Evolutionary conservation across 106 monocot genomes (phyloP).

Genomic region (Apostasia shenzhenica): DNA sequence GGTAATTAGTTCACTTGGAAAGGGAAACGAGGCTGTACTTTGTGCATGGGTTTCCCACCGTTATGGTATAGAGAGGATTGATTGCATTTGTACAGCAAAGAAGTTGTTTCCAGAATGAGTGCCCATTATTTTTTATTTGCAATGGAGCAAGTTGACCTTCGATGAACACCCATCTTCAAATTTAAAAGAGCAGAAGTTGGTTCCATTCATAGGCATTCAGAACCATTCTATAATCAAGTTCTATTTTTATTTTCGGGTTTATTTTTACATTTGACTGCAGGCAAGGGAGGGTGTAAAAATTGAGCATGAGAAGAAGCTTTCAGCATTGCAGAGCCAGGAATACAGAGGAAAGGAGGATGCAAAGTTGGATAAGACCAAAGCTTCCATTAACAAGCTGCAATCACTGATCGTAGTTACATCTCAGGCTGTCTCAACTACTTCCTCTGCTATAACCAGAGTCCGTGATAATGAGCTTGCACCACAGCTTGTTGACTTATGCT

Average conservation of each 20-base stretch:
- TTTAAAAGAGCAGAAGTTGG: no score
- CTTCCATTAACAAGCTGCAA: slow-evolving; percentile 70
- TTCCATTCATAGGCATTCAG: no score
- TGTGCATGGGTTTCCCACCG: no score
- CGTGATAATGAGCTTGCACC: slow-evolving; percentile 88
- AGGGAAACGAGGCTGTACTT: neutral
- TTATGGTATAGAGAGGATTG: no score
- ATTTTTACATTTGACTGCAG: slow-evolving; percentile 17
- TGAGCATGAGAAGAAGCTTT: slow-evolving; percentile 85
- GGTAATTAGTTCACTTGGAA: neutral
- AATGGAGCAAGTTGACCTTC: no score
- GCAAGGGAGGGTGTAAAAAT: slow-evolving; percentile 80
- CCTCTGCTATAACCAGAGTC: slow-evolving; percentile 71
- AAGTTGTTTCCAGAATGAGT: no score
- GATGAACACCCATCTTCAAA: no score
- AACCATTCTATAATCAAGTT: no score
- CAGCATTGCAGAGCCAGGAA: slow-evolving; percentile 77
- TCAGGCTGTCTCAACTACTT: slow-evolving; percentile 86
- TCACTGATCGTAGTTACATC: slow-evolving; percentile 77
- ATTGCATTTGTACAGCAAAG: no score
- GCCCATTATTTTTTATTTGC: no score
- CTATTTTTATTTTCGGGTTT: no score
- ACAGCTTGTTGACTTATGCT: slow-evolving; percentile 81
- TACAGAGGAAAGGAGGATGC: slow-evolving; percentile 57
- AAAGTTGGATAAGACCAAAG: slow-evolving; percentile 83